Conservation (phyloP, 2,329 filamentous ascomycete genomes). For the Fusarium goolgardi region DNA sequence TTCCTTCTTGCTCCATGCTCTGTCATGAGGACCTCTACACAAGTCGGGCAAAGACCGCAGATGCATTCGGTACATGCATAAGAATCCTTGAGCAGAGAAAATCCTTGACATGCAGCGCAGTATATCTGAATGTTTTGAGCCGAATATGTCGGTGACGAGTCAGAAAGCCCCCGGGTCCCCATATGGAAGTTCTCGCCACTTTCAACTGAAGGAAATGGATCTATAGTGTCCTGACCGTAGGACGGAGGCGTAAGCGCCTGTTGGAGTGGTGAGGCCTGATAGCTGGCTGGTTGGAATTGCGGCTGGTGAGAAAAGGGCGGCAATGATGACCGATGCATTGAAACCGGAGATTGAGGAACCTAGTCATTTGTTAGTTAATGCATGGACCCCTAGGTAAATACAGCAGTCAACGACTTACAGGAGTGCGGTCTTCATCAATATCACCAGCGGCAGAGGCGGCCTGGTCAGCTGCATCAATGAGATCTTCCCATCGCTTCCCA, state of each 20-base stretch:
- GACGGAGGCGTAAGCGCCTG: slow-evolving; percentile 88
- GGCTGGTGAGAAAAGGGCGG: slow-evolving; percentile 70
- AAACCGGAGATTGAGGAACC: slow-evolving; percentile 74
- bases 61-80: slow-evolving; percentile 98
- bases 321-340: slow-evolving; percentile 70
- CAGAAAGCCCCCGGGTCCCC: slow-evolving; percentile 70
- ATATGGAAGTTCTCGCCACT: slow-evolving; percentile 80
- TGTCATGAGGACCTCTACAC: slow-evolving; percentile 82
- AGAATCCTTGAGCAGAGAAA: slow-evolving; percentile 82
- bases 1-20: slow-evolving; percentile 81
- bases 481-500: slow-evolving; percentile 94
- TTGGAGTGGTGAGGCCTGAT: slow-evolving; percentile 90
- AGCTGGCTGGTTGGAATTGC: slow-evolving; percentile 72
- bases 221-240: slow-evolving; percentile 73
- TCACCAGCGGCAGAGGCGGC: slow-evolving; percentile 89
- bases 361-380: slow-evolving; percentile 51
- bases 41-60: slow-evolving; percentile 88
- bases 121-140: slow-evolving; percentile 88
- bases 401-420: slow-evolving; percentile 62
- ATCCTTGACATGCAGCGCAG: slow-evolving; percentile 85
- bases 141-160: slow-evolving; percentile 79
- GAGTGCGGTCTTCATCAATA: slow-evolving; percentile 89
- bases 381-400: background rate
- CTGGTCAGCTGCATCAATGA: slow-evolving; percentile 84
- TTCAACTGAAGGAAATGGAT: slow-evolving; percentile 92